Evolutionary conservation across 805 yeast genomes (phyloP).

Genomic region (Candida ortonii): DNA sequence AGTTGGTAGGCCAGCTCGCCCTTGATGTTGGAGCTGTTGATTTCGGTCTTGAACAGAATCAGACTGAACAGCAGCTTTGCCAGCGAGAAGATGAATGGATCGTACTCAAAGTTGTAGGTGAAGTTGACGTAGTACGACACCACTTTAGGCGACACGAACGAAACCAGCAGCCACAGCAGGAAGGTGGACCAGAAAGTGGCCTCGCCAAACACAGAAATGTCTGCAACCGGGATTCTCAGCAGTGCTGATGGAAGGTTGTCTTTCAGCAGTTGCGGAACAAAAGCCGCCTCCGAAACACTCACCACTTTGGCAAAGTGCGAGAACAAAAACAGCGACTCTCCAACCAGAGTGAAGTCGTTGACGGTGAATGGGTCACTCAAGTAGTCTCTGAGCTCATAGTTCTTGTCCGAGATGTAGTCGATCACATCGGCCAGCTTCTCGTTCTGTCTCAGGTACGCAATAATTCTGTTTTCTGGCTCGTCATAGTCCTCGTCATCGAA

Average conservation of each 20-base stretch:
- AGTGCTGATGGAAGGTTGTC: constrained; percentile 25
- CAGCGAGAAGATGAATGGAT: constrained; percentile 50
- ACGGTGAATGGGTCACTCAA: constrained; percentile 34
- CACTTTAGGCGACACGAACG: constrained; percentile 41
- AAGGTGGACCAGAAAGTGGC: constrained; percentile 33
- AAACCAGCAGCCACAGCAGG: constrained; percentile 39
- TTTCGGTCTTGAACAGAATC: constrained; percentile 33
- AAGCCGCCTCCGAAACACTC: constrained; percentile 16
- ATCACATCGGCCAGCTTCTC: constrained; percentile 14
- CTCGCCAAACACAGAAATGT: constrained; percentile 35
- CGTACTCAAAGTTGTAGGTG: constrained; percentile 50
- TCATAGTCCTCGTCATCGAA: constrained; percentile 8
- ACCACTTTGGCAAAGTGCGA: constrained; percentile 17
- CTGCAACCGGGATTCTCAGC: constrained; percentile 31
- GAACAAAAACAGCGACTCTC: constrained; percentile 24
- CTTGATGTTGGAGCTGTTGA: constrained; percentile 24
- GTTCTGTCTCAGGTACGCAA: constrained; percentile 9
- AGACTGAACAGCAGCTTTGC: constrained; percentile 41
- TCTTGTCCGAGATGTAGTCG: constrained; percentile 26
- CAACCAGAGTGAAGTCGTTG: constrained; percentile 24
- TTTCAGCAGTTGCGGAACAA: constrained; percentile 25
- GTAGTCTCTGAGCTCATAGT: constrained; percentile 29
- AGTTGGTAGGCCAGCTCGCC: constrained; percentile 32
- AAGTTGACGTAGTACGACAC: constrained; percentile 53
- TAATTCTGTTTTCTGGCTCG: constrained; percentile 6